These are phyloP conservation scores for Grifola frondosa DNA, from an alignment of 1,284 basidiomycete species.

Conservation along the genomic window DNA sequence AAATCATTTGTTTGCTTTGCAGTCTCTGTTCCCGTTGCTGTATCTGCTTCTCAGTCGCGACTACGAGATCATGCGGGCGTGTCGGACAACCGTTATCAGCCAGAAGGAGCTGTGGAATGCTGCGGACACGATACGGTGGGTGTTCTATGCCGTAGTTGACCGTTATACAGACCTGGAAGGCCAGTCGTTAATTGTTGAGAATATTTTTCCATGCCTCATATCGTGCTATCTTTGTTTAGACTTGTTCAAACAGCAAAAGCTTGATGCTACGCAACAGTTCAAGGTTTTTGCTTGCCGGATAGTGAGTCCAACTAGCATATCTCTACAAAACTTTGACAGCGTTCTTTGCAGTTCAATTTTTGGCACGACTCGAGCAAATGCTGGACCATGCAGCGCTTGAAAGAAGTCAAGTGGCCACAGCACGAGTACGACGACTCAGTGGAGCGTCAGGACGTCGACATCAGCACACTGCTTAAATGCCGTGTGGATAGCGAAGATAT, in stretches of 20 bases:
- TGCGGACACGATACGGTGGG: not conserved
- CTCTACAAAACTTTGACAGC: not conserved
- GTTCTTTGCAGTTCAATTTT: constrained; percentile 11
- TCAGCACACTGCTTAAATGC: constrained; percentile 19
- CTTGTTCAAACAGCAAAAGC: constrained; percentile 33
- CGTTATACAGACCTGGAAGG: constrained; percentile 3
- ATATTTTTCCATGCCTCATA: not conserved
- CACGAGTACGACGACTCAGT: constrained; percentile 4
- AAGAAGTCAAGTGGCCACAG: constrained; percentile 4
- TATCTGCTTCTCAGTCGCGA: constrained; percentile 15
- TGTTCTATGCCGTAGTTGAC: constrained; percentile 1
- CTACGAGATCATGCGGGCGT: constrained; percentile 6
- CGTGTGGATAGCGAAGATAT: constrained; percentile 11
- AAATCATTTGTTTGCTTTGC: not conserved
- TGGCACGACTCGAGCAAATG: constrained; percentile 8
- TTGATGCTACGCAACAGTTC: constrained; percentile 25
- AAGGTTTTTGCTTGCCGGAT: constrained; percentile 26
- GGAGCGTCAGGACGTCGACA: constrained; percentile 18
- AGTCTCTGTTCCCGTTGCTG: constrained; percentile 31
- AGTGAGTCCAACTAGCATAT: constrained; percentile 14
- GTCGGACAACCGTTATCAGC: constrained; percentile 2
- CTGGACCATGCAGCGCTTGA: constrained; percentile 5
- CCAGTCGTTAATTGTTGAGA: not conserved
- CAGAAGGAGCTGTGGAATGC: constrained; percentile 25
- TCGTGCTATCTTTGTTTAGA: constrained; percentile 26